Evolutionary conservation across 2,329 filamentous ascomycete genomes (phyloP).

Genomic region (Aspergillus transmontanensis): DNA sequence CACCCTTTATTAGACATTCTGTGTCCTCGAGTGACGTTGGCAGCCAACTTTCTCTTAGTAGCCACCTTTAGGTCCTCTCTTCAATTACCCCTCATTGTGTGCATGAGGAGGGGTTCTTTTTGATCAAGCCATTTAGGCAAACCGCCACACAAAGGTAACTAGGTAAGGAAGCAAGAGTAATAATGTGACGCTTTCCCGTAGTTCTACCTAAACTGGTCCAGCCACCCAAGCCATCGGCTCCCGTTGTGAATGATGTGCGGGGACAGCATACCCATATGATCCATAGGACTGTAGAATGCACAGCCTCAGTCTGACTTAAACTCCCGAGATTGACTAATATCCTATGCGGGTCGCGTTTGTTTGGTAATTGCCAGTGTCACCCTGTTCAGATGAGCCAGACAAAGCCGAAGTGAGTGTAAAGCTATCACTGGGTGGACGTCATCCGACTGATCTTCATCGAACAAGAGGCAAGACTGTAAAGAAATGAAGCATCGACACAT

Average conservation of each 20-base stretch:
- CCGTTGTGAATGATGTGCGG: slow-evolving; percentile 25
- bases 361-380: slow-evolving; percentile 20
- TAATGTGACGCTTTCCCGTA: neutral
- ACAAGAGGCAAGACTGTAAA: neutral
- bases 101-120: neutral
- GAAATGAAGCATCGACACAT: neutral
- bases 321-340: slow-evolving; percentile 14
- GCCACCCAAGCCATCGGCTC: slow-evolving; percentile 25
- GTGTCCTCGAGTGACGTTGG: neutral
- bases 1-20: neutral
- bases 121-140: neutral
- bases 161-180: neutral
- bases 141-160: neutral
- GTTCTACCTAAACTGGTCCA: neutral
- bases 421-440: slow-evolving; percentile 12
- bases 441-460: slow-evolving; percentile 16
- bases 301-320: slow-evolving; percentile 33
- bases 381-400: slow-evolving; percentile 7
- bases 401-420: slow-evolving; percentile 12
- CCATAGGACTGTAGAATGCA: slow-evolving; percentile 23
- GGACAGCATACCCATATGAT: slow-evolving; percentile 12
- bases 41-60: neutral
- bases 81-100: neutral
- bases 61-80: neutral
- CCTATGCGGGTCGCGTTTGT: neutral